phyloP scores from a whole-genome alignment of 257 asterid genomes.

The Lycium barbarum region DNA sequence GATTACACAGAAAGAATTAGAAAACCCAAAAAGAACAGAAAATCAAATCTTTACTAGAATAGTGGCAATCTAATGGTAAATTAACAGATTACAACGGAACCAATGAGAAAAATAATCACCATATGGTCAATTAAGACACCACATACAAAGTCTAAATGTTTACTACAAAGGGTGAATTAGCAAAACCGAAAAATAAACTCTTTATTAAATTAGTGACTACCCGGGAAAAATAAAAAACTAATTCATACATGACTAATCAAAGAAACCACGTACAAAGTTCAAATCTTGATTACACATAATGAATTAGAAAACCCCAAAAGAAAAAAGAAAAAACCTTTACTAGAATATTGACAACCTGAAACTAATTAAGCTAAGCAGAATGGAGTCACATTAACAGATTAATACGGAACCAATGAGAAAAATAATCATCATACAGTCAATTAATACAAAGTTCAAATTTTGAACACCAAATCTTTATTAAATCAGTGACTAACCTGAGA shows the following conservation, averaged over 20 bases:
- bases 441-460: neutral
- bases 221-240: neutral
- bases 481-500: constrained; percentile 55
- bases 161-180: neutral
- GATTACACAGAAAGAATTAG: neutral
- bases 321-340: no score
- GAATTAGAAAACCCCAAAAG: no score
- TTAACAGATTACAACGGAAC: neutral
- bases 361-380: neutral
- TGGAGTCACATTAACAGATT: neutral
- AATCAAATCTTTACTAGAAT: neutral
- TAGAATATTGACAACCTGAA: neutral
- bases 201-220: neutral
- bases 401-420: neutral
- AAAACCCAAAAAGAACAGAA: neutral
- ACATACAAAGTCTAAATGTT: neutral
- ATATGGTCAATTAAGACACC: neutral
- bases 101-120: neutral
- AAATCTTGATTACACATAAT: neutral
- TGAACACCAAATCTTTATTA: neutral
- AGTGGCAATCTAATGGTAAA: neutral
- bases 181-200: neutral
- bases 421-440: neutral
- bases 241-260: neutral
- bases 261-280: constrained; percentile 22